Base-by-base conservation (phyloP, 164 flowering plant species). In the Vitis rotundifolia region DNA sequence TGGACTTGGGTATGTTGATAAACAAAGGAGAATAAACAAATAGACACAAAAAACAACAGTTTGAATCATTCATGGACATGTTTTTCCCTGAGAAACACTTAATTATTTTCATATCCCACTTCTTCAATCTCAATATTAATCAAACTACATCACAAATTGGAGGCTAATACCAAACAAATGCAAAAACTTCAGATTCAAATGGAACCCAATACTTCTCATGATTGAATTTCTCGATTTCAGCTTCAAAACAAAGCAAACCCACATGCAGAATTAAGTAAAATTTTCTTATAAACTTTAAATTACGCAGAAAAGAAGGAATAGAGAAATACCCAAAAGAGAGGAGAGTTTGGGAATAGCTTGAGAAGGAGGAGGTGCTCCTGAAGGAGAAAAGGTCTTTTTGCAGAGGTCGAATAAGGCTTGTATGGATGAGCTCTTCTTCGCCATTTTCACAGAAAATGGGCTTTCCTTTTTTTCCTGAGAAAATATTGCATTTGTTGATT, bases 381-480 rank as follows among this genome's bases (percentile, higher is more conserved):
- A 69, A 55, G 91, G 83, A 49, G 89, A 63, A 60, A 90, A 87
- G 15, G 87, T 79, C 77, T 73, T 86, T 63, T 71, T 85, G 81
- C 95, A 92, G 48, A 88, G 78, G 49, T 88, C 91, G 70, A 83
- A 90, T 4, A 92, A 77, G 65, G 83, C 75, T 76, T 90, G 96
- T 68, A 92, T 79, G 16, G 87, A 72, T 57, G 80, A 58, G 63
- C 61, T 71, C 77, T 69, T 68, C 68, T 67, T 64, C 77, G 71
- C 44, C 44, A 37, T 37, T 37, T 37, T 37, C 44, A 37, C 44
- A 5, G 44, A 37, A 37, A 37, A 37, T 6, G 44, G 44, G 6
- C 44, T 37, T 37, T 6, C 44, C 44, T 5, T 5, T 37, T 37
- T 37, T 37, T 37, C 44, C 7, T 62, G 73, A 22, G 63, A 49